Percentiles rank a stretch among this genome's conserved stretches.
phyloP scores from a whole-genome alignment of 371 early-diverging fungal species.

The Cokeromyces recurvatus region DNA sequence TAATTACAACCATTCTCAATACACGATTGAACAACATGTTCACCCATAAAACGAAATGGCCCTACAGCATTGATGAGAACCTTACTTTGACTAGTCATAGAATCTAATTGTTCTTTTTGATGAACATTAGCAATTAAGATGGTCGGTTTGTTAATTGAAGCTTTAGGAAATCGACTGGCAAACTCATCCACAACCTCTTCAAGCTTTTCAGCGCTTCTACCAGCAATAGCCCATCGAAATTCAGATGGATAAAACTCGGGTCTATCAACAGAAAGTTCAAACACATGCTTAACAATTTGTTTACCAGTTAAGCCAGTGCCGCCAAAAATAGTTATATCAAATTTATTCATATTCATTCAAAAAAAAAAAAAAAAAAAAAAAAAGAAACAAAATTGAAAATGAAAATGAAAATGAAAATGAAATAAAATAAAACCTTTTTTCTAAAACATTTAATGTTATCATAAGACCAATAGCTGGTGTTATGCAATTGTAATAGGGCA shows the following conservation, averaged over 20 bases:
- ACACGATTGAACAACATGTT: slow-evolving; percentile 80
- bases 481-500: too few species aligned
- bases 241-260: slow-evolving; percentile 11
- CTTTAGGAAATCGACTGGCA: slow-evolving; percentile 11
- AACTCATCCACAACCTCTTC: slow-evolving; percentile 21
- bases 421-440: too few species aligned
- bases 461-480: too few species aligned
- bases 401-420: neutral
- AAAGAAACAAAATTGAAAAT: neutral
- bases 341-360: neutral
- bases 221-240: slow-evolving; percentile 66
- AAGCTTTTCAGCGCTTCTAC: slow-evolving; percentile 52
- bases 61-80: slow-evolving; percentile 83
- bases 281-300: slow-evolving; percentile 66
- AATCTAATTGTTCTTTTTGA: slow-evolving; percentile 49
- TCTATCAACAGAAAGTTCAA: slow-evolving; percentile 21
- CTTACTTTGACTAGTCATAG: slow-evolving; percentile 51
- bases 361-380: slow-evolving; percentile 1
- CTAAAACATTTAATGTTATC: too few species aligned
- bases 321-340: slow-evolving; percentile 76
- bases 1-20: slow-evolving; percentile 78
- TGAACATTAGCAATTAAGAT: slow-evolving; percentile 60
- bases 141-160: slow-evolving; percentile 29
- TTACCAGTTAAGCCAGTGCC: slow-evolving; percentile 86
- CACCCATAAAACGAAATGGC: slow-evolving; percentile 78